Evolutionary conservation across 192 early-diverging fungal genomes (phyloP), one percentile per base, ranked within the genome.

Genomic region (Coemansia sp.): DNA sequence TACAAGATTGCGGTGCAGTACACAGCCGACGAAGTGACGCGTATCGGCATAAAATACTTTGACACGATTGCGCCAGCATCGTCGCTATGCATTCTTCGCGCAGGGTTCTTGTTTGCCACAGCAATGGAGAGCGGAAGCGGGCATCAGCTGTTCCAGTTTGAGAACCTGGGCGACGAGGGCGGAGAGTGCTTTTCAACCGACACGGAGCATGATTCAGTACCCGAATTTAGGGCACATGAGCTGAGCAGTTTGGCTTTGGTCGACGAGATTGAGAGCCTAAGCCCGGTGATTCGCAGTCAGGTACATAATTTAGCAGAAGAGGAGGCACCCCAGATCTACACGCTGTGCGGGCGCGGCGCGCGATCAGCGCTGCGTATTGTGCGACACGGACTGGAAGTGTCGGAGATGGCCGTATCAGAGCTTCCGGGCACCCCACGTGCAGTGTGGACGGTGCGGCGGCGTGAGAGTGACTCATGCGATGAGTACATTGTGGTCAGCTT

Each of bases 401-500:
- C 87, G 3, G 98, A 99, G 71, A 87, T 98, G 69, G 96, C 94
- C 2, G 92, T 92, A 10, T 87, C 90, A 14, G 94, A 94, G 63
- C 80, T 99, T 17, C 98, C 98, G 1, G 96, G 92, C 5, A 91
- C 92, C 56, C 93, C 98, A 3, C 92, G 84, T 65, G 92, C 92
- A 23, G 91, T 99, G 10, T 99, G 96, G 96, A 84, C 89, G 2
- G 81, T 86, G 8, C 81, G 60, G 27, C 59, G 49, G 2, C 29
- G 58, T 19, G 43, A 37, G n/a, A 24, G 56, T 54, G 91, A 90
- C 55, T 79, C 84, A 54, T 84, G 65, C 62, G 93, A 96, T 57
- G 85, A 90, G 1, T 93, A 90, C 60, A 98, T 99, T 61, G 86
- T 95, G 17, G 94, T 98, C 0, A 92, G 93, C 0, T 98, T 99